Conservation (phyloP, 768 basidiomycete genomes). For the Leccinum barrowsii region DNA sequence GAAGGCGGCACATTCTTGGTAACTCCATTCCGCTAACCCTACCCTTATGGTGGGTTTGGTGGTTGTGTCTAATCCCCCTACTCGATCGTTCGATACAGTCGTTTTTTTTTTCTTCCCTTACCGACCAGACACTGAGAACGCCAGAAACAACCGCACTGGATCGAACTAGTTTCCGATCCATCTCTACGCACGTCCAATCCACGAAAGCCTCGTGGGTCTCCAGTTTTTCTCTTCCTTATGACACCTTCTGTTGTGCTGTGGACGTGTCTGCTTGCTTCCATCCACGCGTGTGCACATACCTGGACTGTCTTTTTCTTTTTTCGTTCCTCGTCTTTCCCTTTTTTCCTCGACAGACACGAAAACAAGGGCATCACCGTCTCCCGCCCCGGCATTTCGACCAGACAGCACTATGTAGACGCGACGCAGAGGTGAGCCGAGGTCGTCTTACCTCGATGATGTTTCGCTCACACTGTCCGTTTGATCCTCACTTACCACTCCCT, state of each 20-base stretch:
- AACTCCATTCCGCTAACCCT: too few relatives aligned
- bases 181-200: slow-evolving; percentile 42
- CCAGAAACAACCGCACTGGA: too few relatives aligned
- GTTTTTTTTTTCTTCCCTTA: too few relatives aligned
- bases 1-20: too few relatives aligned
- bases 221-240: not conserved
- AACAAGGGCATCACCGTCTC: slow-evolving; percentile 55
- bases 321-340: not conserved
- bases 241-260: too few relatives aligned
- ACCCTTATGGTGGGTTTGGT: too few relatives aligned
- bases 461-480: not conserved
- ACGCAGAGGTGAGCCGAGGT: slow-evolving; percentile 59
- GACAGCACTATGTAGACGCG: slow-evolving; percentile 67
- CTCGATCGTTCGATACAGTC: too few relatives aligned
- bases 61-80: too few relatives aligned
- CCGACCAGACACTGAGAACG: too few relatives aligned
- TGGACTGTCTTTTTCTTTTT: not conserved
- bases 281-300: not conserved
- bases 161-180: slow-evolving; percentile 18
- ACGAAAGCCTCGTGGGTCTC: slow-evolving; percentile 56
- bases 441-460: not conserved
- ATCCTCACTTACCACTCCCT: not conserved
- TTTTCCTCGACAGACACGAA: slow-evolving; percentile 35
- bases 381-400: slow-evolving; percentile 56
- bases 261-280: not conserved